Evolutionary conservation across 139 green algal species (phyloP).

Genomic region (Volvox reticuliferus): DNA sequence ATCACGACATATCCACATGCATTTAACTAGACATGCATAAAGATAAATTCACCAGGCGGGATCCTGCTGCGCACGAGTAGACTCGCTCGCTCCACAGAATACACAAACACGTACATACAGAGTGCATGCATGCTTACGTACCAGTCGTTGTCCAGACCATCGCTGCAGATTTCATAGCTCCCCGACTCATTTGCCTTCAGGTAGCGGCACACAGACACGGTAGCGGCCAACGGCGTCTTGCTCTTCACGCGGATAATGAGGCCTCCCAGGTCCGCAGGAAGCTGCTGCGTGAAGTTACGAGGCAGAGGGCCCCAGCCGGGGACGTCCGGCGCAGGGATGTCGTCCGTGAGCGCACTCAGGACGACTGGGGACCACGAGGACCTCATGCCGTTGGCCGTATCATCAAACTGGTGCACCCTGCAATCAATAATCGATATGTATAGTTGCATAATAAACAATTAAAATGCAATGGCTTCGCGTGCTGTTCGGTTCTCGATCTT

Average conservation of each 20-base stretch:
- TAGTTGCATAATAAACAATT: no score
- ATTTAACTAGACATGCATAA: no score
- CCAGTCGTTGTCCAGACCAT: conserved; percentile 13
- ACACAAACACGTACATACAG: no score
- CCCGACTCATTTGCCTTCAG: neutral
- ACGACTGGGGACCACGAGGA: neutral
- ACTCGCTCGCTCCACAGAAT: no score
- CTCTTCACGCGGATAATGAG: neutral
- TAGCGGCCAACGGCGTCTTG: neutral
- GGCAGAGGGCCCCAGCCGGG: neutral
- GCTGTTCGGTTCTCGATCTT: no score
- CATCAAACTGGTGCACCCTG: neutral
- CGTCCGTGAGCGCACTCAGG: neutral
- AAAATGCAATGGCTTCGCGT: no score
- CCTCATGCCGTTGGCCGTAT: neutral
- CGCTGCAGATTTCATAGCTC: neutral
- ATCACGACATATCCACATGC: no score
- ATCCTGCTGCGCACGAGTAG: no score
- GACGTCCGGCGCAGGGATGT: neutral
- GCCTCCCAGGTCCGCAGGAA: neutral
- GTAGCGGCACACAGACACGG: neutral
- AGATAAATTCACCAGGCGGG: no score
- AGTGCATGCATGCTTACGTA: neutral
- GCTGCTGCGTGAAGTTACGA: neutral
- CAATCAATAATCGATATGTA: no score